A percentile compares a stretch with the other conserved stretches of the same genome.
Evolutionary conservation across 1,139 yeast species (phyloP).

Genomic region (Dujonia santamariae): DNA sequence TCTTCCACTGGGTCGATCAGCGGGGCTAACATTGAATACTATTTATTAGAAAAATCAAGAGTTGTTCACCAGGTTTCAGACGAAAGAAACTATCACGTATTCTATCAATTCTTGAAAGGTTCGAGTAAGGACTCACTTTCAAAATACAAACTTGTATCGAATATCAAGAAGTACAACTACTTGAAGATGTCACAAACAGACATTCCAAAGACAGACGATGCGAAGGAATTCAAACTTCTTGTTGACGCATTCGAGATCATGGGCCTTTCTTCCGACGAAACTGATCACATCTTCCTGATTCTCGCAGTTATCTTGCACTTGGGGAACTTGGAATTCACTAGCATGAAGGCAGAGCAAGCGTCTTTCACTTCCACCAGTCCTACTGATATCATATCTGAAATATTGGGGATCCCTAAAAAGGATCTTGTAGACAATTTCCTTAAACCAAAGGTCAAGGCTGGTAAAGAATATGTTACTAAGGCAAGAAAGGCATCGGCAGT

Average conservation of each 20-base stretch:
- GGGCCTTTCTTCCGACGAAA: slow-evolving; percentile 62
- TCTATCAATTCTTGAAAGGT: slow-evolving; percentile 82
- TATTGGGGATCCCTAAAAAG: slow-evolving; percentile 62
- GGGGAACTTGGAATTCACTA: slow-evolving; percentile 78
- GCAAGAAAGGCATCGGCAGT: slow-evolving; percentile 81
- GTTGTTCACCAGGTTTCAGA: slow-evolving; percentile 73
- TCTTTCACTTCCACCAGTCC: slow-evolving; percentile 55
- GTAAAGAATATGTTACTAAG: slow-evolving; percentile 80
- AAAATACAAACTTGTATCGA: slow-evolving; percentile 45
- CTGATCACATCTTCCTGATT: slow-evolving; percentile 57
- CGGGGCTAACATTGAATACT: slow-evolving; percentile 95
- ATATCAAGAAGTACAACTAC: slow-evolving; percentile 52
- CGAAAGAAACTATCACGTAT: slow-evolving; percentile 91
- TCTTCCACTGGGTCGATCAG: slow-evolving; percentile 60
- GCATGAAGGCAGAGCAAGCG: slow-evolving; percentile 80
- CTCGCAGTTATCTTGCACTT: slow-evolving; percentile 78
- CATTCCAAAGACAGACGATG: slow-evolving; percentile 74
- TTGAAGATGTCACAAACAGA: slow-evolving; percentile 51
- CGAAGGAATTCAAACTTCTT: slow-evolving; percentile 58
- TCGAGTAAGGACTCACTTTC: slow-evolving; percentile 47
- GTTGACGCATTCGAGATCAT: slow-evolving; percentile 67
- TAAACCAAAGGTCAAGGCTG: slow-evolving; percentile 87
- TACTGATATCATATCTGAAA: slow-evolving; percentile 51
- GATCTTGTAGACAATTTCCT: slow-evolving; percentile 59
- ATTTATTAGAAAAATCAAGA: slow-evolving; percentile 87